Base-by-base conservation (phyloP, 441 rosid genomes). In the Hura crepitans region DNA sequence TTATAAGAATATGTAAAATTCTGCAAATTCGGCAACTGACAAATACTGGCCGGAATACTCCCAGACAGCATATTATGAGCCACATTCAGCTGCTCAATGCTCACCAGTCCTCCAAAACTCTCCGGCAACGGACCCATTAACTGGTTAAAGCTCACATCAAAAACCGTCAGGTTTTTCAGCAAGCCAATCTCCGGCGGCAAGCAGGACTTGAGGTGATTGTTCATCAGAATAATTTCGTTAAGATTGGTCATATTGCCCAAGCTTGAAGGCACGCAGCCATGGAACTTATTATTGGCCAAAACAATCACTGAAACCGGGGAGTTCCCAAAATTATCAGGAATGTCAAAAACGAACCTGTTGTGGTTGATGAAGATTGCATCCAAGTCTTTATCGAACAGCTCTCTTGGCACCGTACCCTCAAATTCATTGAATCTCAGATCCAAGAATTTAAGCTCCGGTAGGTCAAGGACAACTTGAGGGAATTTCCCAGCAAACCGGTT, bases 391-490 rank as follows among this genome's bases (percentile, higher is more conserved):
- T 88, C 93, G 55, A 94, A 94, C 1, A 94, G 85, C 74, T 83
- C 91, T 69, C 68, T 87, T 0, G 97, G 97, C 0, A 94, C 97
- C 1, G 79, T 81, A 13, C 98, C 97, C 77, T 94, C 98, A 60
- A 94, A 94, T 73, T 94, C 98, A 59, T 94, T 94, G 69, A 85
- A 94, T 60, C 98, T 82, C 71, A 91, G 91, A 91, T 94, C 98
- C 82, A 94, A 81, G 78, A 89, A 91, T 63, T 88, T 91, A 30
- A 94, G 85, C 20, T 71, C n/a, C 17, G 96, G 97, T 69, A 94
- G 77, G 57, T 66, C 28, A 8, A 94, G 82, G 50, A 91, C 88
- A 25, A 94, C 91, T 39, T 27, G 66, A 0, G 97, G 97, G 45
- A 94, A 94, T 68, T 82, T 87, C 6, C 97, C 98, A 28, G 97